Percentiles rank a stretch among this genome's conserved stretches.
Evolutionary conservation across 495 filamentous ascomycete species (phyloP).

Genomic region (Lineolata rhizophorae): DNA sequence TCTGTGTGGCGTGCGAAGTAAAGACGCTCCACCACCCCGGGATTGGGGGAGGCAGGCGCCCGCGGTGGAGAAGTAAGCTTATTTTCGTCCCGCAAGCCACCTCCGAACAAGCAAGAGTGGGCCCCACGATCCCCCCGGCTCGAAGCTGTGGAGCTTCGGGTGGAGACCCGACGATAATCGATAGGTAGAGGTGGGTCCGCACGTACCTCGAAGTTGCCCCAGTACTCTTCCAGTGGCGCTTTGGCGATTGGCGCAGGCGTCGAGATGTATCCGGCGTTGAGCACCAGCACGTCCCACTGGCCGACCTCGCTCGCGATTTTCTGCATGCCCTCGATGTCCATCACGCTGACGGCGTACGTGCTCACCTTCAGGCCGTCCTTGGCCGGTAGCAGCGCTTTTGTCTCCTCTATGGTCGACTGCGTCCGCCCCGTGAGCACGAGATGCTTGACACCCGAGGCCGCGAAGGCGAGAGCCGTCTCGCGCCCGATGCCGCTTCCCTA

Average conservation of each 20-base stretch:
- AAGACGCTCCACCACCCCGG: no score
- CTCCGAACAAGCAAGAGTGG: conserved; percentile 3
- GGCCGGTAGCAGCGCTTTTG: no score
- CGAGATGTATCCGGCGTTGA: conserved; percentile 15
- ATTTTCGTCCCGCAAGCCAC: no score
- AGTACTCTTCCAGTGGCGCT: conserved; percentile 16
- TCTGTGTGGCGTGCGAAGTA: no score
- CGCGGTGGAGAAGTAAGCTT: no score
- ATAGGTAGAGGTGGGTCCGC: no score
- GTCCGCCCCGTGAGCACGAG: conserved; percentile 13
- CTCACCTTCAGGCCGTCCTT: conserved; percentile 11
- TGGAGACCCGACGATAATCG: no score
- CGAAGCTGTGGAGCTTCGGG: no score
- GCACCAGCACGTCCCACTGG: conserved; percentile 18
- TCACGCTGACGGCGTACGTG: conserved; percentile 7
- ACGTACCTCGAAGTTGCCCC: conserved; percentile 18
- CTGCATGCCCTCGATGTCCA: conserved; percentile 8
- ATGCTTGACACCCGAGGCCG: conserved; percentile 19
- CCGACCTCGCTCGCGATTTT: conserved; percentile 11
- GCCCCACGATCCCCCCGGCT: neutral
- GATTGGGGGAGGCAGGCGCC: no score
- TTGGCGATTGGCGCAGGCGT: conserved; percentile 8
- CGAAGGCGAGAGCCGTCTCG: conserved; percentile 21
- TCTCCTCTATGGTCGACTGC: conserved; percentile 14
- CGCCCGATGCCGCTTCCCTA: conserved; percentile 23